Conservation (phyloP, 2,329 filamentous ascomycete genomes). For the Trichoderma koningii region DNA sequence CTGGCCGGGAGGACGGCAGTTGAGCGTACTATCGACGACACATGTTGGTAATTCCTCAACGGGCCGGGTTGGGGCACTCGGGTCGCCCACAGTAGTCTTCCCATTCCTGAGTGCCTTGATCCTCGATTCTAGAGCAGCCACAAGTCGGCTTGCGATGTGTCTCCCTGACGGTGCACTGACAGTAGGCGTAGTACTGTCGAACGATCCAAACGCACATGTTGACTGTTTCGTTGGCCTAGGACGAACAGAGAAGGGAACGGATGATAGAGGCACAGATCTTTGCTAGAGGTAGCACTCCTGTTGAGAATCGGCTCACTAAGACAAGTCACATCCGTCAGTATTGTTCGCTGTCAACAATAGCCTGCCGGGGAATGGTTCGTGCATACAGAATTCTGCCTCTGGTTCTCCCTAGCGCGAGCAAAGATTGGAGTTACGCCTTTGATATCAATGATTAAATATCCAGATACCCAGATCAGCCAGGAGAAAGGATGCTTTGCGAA, state of each 20-base stretch:
- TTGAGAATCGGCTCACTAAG: constrained; percentile 1
- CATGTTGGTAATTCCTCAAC: constrained; percentile 10
- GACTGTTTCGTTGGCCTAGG: constrained; percentile 7
- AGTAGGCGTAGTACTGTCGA: constrained; percentile 38
- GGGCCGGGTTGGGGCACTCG: constrained; percentile 38
- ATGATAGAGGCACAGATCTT: not conserved
- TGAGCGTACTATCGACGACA: not conserved
- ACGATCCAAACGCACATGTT: constrained; percentile 43
- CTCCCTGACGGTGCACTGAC: constrained; percentile 37
- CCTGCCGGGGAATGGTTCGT: not conserved
- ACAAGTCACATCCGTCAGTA: not conserved
- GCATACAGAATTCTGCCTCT: constrained; percentile 3
- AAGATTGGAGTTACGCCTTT: not conserved
- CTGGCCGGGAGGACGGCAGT: not conserved
- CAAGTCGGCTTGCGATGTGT: constrained; percentile 37
- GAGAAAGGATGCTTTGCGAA: too few species aligned
- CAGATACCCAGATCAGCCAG: too few species aligned
- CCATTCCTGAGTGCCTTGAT: constrained; percentile 38
- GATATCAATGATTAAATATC: not conserved
- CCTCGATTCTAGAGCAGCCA: constrained; percentile 35
- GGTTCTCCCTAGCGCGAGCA: not conserved
- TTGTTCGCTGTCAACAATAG: not conserved
- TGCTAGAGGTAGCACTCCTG: not conserved
- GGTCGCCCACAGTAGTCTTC: constrained; percentile 39
- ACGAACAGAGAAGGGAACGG: not conserved